phyloP scores from a whole-genome alignment of 2,329 filamentous ascomycete genomes.

The Penicillium sp. region DNA sequence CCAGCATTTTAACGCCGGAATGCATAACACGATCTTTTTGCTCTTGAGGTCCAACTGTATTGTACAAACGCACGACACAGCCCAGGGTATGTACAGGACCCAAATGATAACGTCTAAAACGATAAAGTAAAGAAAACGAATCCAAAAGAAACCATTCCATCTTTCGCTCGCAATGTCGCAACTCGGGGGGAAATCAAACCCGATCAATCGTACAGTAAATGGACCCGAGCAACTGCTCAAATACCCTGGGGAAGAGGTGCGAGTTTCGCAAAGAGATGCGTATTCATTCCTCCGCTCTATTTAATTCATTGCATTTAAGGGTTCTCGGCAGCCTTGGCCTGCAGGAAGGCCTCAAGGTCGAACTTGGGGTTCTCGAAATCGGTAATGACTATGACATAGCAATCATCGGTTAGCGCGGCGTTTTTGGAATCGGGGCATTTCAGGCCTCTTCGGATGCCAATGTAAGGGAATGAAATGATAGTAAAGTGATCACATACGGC shows the following conservation, averaged over 20 bases:
- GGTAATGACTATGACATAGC: conserved; percentile 61
- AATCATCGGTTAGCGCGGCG: conserved; percentile 16
- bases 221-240: conserved; percentile 38
- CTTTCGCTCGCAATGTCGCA: conserved; percentile 48
- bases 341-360: conserved; percentile 85
- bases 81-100: conserved; percentile 49
- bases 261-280: conserved; percentile 36
- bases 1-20: conserved; percentile 29
- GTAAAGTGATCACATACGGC: conserved; percentile 36
- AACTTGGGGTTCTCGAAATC: conserved; percentile 88
- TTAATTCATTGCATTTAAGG: conserved; percentile 33
- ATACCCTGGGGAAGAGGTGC: conserved; percentile 39
- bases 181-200: conserved; percentile 44
- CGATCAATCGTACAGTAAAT: conserved; percentile 50
- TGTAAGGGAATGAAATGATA: neutral
- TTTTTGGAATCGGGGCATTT: conserved; percentile 2
- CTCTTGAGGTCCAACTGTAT: conserved; percentile 43
- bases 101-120: conserved; percentile 46
- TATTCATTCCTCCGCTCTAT: conserved; percentile 35
- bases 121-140: conserved; percentile 36
- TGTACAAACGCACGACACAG: conserved; percentile 44
- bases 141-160: conserved; percentile 42
- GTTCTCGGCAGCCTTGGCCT: conserved; percentile 59
- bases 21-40: conserved; percentile 42
- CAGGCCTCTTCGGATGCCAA: conserved; percentile 12